Evolutionary conservation across 805 yeast species (phyloP), one percentile per base, ranked within the genome.

Genomic region (Pichia scutulata): DNA sequence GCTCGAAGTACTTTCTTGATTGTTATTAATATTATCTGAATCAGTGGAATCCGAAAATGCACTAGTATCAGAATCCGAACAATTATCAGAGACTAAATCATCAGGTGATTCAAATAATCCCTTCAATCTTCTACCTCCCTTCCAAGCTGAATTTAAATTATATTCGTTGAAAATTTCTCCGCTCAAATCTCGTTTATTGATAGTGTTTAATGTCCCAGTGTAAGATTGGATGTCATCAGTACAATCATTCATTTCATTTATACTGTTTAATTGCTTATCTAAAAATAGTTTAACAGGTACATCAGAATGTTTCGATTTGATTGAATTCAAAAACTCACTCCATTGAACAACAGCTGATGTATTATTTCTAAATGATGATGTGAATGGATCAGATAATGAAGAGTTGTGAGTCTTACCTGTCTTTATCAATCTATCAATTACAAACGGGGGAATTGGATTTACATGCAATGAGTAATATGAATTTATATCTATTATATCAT

Each of bases 41-140:
- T 25, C 26, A 23, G 26, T 33, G 9, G 36, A 50, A 36, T 24
- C 26, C 7, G 54, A 64, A 23, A 16, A 2, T 7, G 28, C 33
- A 24, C n/a, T 16, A 13, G 7, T 37, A 16, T 18, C 26, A 41
- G 42, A 42, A 18, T 28, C 28, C n/a, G 19, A n/a, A 30, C 18
- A 21, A 43, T 36, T 10, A n/a, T 40, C 43, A 8, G 41, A 69
- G 73, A 33, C 67, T 65, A 51, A 14, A 22, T 24, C 30, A 25
- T 39, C 48, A 2, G 47, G 45, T 7, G 43, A 37, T 33, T 76
- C 64, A 54, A 82, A 75, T 26, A 81, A 77, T 43, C 68, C 70
- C 49, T 76, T 74, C 53, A 86, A 69, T 52, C 89, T 66, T 50
- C 77, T 77, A 50, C 76, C 87, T 39, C 95, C 95, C 36, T 82